A percentile compares a stretch with the other conserved stretches of the same genome.
phyloP scores from a whole-genome alignment of 768 basidiomycete genomes.

The Mycena metata region DNA sequence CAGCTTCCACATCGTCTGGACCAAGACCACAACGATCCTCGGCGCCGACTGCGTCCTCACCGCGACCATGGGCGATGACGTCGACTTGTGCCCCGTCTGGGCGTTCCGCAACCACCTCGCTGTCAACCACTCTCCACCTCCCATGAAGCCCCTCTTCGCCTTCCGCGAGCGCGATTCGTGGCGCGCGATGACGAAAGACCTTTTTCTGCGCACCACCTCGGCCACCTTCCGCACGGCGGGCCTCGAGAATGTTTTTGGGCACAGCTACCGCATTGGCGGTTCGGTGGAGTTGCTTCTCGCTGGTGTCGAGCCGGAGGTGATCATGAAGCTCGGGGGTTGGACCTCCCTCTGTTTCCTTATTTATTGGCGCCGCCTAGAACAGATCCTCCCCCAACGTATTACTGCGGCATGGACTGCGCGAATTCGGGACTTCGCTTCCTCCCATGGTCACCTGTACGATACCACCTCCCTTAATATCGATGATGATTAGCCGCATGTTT shows the following conservation, averaged over 20 bases:
- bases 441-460: too few relatives aligned
- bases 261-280: conserved; percentile 29
- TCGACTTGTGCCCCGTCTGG: conserved; percentile 2
- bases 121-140: background rate
- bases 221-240: background rate
- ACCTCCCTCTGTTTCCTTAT: conserved; percentile 15
- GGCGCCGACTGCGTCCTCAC: conserved; percentile 6
- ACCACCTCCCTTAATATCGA: too few relatives aligned
- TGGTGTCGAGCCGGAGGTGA: conserved; percentile 11
- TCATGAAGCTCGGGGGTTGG: conserved; percentile 21
- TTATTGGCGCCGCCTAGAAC: conserved; percentile 1
- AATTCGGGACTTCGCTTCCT: background rate
- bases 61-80: background rate
- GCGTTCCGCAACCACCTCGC: background rate
- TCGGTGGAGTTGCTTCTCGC: conserved; percentile 2
- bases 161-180: background rate
- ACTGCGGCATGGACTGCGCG: conserved; percentile 2
- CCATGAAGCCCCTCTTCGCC: conserved; percentile 1
- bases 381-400: background rate
- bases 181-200: background rate
- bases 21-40: background rate
- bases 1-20: conserved; percentile 7
- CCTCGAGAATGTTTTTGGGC: conserved; percentile 6
- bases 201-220: conserved; percentile 4
- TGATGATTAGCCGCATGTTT: too few relatives aligned